phyloP scores from a whole-genome alignment of 768 basidiomycete species.

The Ephemerocybe angulata region DNA sequence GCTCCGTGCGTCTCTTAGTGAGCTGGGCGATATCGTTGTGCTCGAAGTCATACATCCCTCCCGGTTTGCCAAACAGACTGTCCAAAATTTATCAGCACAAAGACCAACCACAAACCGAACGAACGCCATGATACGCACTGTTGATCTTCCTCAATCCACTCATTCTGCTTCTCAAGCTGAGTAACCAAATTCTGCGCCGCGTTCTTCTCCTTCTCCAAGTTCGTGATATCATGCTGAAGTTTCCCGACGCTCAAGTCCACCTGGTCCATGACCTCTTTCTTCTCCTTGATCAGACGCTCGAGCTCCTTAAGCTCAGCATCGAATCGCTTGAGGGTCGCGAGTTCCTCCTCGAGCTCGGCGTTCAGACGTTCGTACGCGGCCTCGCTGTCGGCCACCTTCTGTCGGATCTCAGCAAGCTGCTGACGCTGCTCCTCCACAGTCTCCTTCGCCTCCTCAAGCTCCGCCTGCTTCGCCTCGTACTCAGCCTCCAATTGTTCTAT shows the following conservation, averaged over 20 bases:
- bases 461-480: constrained; percentile 48
- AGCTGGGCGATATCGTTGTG: constrained; percentile 60
- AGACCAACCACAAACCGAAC: background rate
- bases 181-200: constrained; percentile 47
- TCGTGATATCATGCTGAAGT: constrained; percentile 59
- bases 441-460: constrained; percentile 37
- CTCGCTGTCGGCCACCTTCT: constrained; percentile 44
- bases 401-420: constrained; percentile 59
- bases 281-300: constrained; percentile 75
- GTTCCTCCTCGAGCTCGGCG: constrained; percentile 74
- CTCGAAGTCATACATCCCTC: constrained; percentile 80
- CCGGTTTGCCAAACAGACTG: constrained; percentile 81
- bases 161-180: constrained; percentile 74
- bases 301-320: constrained; percentile 85
- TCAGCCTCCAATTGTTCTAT: constrained; percentile 82
- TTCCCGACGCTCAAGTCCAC: constrained; percentile 63
- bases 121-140: constrained; percentile 51
- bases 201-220: constrained; percentile 69
- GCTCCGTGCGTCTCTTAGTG: constrained; percentile 62
- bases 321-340: constrained; percentile 82
- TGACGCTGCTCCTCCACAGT: constrained; percentile 53
- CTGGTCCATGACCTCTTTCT: constrained; percentile 67
- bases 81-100: constrained; percentile 2
- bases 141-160: constrained; percentile 88
- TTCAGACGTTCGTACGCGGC: constrained; percentile 62